phyloP scores from a whole-genome alignment of 192 early-diverging fungal species.

The Obelidium mucronatum region DNA sequence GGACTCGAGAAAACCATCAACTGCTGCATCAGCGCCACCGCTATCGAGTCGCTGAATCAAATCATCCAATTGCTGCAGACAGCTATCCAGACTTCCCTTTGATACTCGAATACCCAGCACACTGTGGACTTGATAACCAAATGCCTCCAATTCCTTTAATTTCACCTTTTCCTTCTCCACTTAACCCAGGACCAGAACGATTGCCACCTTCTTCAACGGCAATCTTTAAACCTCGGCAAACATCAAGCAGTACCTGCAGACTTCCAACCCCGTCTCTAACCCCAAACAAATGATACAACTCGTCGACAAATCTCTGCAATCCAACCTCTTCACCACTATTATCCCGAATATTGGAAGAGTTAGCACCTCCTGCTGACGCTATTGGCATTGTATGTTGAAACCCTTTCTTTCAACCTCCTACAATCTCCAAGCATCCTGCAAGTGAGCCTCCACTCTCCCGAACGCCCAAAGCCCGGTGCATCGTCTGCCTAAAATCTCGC shows the following conservation, averaged over 20 bases:
- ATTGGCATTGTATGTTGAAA: too few relatives aligned
- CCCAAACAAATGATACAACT: not conserved
- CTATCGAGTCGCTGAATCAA: not conserved
- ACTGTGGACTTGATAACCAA: not conserved
- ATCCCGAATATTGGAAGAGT: too few relatives aligned
- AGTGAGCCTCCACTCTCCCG: constrained; percentile 2
- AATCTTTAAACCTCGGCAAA: not conserved
- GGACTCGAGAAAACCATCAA: constrained; percentile 26
- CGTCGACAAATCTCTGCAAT: too few relatives aligned
- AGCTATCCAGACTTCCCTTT: not conserved
- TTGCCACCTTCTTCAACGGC: not conserved
- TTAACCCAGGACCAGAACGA: not conserved
- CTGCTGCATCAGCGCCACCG: not conserved
- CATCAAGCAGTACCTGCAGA: not conserved
- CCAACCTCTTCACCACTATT: too few relatives aligned
- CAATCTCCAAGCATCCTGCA: constrained; percentile 9
- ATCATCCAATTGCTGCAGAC: constrained; percentile 18
- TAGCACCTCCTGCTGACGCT: too few relatives aligned
- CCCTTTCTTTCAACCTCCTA: constrained; percentile 20
- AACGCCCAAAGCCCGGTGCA: constrained; percentile 10
- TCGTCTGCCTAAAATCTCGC: not conserved
- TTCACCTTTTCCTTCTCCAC: not conserved
- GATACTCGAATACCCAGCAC: not conserved
- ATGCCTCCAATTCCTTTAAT: not conserved
- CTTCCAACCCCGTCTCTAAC: not conserved